Base-by-base conservation (phyloP, 768 basidiomycete species). In the Imleria badia region DNA sequence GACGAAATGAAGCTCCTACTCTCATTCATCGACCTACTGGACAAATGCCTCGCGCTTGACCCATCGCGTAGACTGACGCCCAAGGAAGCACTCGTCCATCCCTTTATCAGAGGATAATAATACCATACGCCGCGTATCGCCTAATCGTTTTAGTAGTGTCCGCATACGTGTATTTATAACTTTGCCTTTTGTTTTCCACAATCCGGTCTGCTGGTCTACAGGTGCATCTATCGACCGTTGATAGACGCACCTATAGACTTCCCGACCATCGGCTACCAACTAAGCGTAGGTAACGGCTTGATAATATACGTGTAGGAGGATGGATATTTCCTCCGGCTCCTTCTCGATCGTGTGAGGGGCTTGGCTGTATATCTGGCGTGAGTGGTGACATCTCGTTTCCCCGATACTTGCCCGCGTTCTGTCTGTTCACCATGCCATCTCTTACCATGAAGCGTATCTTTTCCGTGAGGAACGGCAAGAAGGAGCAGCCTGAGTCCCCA, bases 31-130 rank as follows among this genome's bases (percentile, higher is more conserved):
- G 95, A 98, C 69, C 71, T 98, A 42, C 71, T 99, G 53, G 95
- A 98, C 66, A 94, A 88, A 73, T 96, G 95, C 69, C 77, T 97
- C 26, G 76, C 83, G 20, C 78, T 99, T 15, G 96, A 98, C 67
- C 90, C 95, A 3, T 78, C 83, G 39, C 84, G 92, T 68, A 76
- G 96, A 64, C 83, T 97, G 31, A 85, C 85, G n/a, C 94, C 95
- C 2, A 85, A 87, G 65, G 96, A 98, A 66, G 94, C 92, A 5
- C 78, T 98, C 38, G 72, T 80, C 10, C 94, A 98, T 72, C 84
- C 91, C 0, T 98, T 96, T 72, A 84, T 98, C 52, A 78, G 89
- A 48, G 81, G 83, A 51, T 79, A 60, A 66, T 17, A 50, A 57
- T 58, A 60, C 54, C 56, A 48, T 52, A 53, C 35, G 15, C 44